Base-by-base conservation (phyloP, 2,329 filamentous ascomycete species). In the Graphiopsis chlorocephala region DNA sequence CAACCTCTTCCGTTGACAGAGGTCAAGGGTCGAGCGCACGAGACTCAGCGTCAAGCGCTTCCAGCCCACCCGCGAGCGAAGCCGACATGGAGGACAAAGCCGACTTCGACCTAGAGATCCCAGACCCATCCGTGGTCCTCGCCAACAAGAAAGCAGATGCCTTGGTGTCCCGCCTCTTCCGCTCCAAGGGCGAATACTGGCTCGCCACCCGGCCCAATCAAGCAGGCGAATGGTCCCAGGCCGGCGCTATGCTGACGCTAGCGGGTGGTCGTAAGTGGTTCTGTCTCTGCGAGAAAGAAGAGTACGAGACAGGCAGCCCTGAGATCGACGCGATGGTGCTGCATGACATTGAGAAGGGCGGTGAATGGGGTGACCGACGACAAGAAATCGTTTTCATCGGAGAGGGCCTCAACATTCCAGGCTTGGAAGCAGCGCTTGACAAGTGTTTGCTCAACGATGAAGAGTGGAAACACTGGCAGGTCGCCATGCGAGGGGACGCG, bases 341-440 rank as follows among this genome's bases (percentile, higher is more conserved):
- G 60, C 78, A 82, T 33, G 83, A 86, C 64, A 84, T 85, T 61
- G 73, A 79, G 31, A 77, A 76, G 4, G 71, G 72, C 20, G 78
- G 77, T 2, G 76, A 77, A 10, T 91, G 88, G 87, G 89, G 88
- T 0, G 89, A 92, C 69, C 81, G 89, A 1, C 80, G 89, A 2
- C 89, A 92, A 72, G 89, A 92, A 73, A 73, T 92, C 7, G 89
- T 92, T 2, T 90, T 92, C 66, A 91, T 92, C 64, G 89, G 89
- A 0, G 88, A 91, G 74, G 81, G 82, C 5, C 79, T 92, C 15
- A 81, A 90, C 58, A 71, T 80, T 1, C 71, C 74, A 5, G 81
- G 78, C 0, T 77, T 92, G 17, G 83, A 81, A 26, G 76, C 74
- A 4, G 73, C 83, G 35, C 73, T 92, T 3, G 86, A 92, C 70